Base-by-base conservation (phyloP, 1,284 basidiomycete species). In the Malassezia globosa region DNA sequence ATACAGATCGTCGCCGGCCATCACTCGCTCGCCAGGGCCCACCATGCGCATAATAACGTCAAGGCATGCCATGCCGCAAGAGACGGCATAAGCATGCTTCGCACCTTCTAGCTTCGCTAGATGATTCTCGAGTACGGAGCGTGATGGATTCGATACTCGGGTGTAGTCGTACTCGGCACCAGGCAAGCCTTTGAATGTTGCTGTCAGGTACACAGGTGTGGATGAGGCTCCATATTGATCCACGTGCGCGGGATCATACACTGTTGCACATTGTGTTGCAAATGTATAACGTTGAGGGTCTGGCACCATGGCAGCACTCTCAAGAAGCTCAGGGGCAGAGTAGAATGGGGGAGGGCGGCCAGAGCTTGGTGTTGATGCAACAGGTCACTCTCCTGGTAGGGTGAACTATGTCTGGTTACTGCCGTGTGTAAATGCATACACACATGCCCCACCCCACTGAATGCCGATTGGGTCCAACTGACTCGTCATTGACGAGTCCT, bases 1-100 rank as follows among this genome's bases (percentile, higher is more conserved):
- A 73, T 99, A 99, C 35, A 97, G 76, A 72, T 99, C 94, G 72
- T 96, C 87, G 33, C 92, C 92, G 2, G 94, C 90, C 60, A 99
- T 84, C 58, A 99, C 81, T 67, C 89, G 85, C 73, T 90, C 85
- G 19, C 87, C 87, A 1, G 92, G 87, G 75, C 90, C 92, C 61
- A 97, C 81, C 31, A 95, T 73, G 37, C 94, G 83, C 37, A 95
- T 80, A 64, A 97, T 95, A 48, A 92, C 81, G 72, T 99, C 94
- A 44, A 97, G 79, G 14, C 89, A 89, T 14, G 92, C 90, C 94
- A 99, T 99, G 51, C 94, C 94, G 7, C 88, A 92, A 7, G 87
- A 85, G 6, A 97, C 87, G 21, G 84, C 81, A 69, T 92, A 88
- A 2, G 80, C 75, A 92, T 88, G 58, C 82, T 89, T 60, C 59